Percentiles rank a stretch among this genome's conserved stretches.
Evolutionary conservation across 1,284 basidiomycete species (phyloP).

Genomic region (Paramarasmius palmivorus): DNA sequence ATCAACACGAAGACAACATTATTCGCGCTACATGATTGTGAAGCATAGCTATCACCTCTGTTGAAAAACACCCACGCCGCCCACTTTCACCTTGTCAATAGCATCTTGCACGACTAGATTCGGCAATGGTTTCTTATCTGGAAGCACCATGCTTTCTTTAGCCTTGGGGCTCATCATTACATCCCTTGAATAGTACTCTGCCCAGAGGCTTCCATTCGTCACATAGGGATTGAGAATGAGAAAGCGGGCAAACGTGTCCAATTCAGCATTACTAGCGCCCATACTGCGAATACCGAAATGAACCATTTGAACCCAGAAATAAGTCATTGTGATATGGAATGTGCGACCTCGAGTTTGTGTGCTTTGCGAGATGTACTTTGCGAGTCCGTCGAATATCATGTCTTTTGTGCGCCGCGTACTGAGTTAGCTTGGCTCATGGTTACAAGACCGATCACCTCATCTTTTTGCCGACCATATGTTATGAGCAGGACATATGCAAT

Average conservation of each 20-base stretch:
- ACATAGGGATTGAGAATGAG: slow-evolving; percentile 36
- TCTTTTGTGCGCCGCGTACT: slow-evolving; percentile 27
- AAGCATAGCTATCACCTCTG: too few relatives aligned
- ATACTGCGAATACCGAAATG: slow-evolving; percentile 40
- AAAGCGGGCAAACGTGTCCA: slow-evolving; percentile 29
- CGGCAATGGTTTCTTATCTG: slow-evolving; percentile 39
- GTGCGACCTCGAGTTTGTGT: slow-evolving; percentile 34
- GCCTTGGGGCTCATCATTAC: slow-evolving; percentile 36
- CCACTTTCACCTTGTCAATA: not conserved
- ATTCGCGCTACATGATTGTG: too few relatives aligned
- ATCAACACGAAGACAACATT: too few relatives aligned
- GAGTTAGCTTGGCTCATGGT: not conserved
- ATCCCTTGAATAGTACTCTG: slow-evolving; percentile 36
- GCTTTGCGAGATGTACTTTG: slow-evolving; percentile 36
- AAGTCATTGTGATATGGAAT: slow-evolving; percentile 45
- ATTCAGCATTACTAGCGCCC: slow-evolving; percentile 1
- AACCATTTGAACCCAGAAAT: slow-evolving; percentile 46
- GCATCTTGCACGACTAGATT: slow-evolving; percentile 35
- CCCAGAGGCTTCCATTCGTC: slow-evolving; percentile 33
- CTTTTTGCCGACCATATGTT: slow-evolving; percentile 38
- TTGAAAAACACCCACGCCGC: too few relatives aligned
- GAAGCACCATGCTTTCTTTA: slow-evolving; percentile 34
- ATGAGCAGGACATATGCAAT: slow-evolving; percentile 37
- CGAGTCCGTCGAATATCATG: slow-evolving; percentile 38
- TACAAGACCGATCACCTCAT: slow-evolving; percentile 17